phyloP scores from a whole-genome alignment of 2,329 filamentous ascomycete genomes.

The Xylariaceae sp. region DNA sequence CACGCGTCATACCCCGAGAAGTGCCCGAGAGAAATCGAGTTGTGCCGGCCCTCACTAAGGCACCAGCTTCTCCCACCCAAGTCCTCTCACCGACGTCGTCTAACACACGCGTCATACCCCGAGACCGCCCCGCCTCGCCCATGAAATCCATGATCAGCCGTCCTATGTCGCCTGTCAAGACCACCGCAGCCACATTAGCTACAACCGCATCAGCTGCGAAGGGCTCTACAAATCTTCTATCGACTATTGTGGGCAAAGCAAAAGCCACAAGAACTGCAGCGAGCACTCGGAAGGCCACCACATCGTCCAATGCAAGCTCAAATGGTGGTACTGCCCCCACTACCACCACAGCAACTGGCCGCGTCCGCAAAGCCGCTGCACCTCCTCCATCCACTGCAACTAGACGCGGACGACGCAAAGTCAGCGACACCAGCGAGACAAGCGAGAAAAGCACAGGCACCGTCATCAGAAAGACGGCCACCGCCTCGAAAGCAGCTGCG shows the following conservation, averaged over 20 bases:
- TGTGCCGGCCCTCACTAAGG: constrained; percentile 34
- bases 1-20: constrained; percentile 60
- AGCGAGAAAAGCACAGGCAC: constrained; percentile 65
- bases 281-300: constrained; percentile 45
- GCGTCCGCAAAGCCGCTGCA: constrained; percentile 36
- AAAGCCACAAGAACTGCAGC: constrained; percentile 51
- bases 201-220: constrained; percentile 24
- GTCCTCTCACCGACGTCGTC: constrained; percentile 80
- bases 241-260: constrained; percentile 60
- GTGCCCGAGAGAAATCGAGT: constrained; percentile 19
- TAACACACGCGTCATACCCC: constrained; percentile 68
- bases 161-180: constrained; percentile 35
- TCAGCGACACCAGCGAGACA: constrained; percentile 60
- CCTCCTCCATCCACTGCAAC: constrained; percentile 38
- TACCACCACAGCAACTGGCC: constrained; percentile 29
- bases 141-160: constrained; percentile 52
- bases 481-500: constrained; percentile 37
- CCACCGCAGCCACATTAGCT: constrained; percentile 34
- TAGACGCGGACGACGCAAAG: constrained; percentile 50
- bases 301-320: constrained; percentile 44
- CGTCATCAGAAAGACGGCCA: constrained; percentile 54
- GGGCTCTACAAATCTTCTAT: constrained; percentile 42
- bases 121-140: constrained; percentile 47
- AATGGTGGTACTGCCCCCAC: constrained; percentile 24
- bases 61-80: constrained; percentile 48